A percentile compares a stretch with the other conserved stretches of the same genome.
phyloP scores from a whole-genome alignment of 2,329 filamentous ascomycete genomes.

The Paraphoma sp. region DNA sequence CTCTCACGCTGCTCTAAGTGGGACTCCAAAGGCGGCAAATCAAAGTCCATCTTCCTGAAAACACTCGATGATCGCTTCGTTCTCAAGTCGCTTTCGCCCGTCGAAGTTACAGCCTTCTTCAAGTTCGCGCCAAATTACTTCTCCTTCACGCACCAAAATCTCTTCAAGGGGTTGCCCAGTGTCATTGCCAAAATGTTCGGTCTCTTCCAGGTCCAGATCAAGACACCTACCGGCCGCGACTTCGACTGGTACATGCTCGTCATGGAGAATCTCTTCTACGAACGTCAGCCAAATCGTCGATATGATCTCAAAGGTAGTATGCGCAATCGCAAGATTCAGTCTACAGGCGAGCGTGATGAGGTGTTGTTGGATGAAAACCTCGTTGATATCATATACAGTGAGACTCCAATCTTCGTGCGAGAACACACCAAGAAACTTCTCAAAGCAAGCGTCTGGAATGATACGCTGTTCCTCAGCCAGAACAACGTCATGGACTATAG shows the following conservation, averaged over 20 bases:
- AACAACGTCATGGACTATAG: constrained; percentile 99
- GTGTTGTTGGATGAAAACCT: constrained; percentile 98
- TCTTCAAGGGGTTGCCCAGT: constrained; percentile 91
- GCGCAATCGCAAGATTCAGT: constrained; percentile 97
- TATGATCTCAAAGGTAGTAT: constrained; percentile 97
- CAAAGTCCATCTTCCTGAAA: constrained; percentile 95
- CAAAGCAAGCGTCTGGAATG: constrained; percentile 92
- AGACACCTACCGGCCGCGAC: constrained; percentile 92
- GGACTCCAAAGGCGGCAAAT: constrained; percentile 98
- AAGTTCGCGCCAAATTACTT: constrained; percentile 97
- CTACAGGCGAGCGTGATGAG: constrained; percentile 93
- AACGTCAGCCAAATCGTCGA: constrained; percentile 79
- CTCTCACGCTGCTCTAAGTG: constrained; percentile 95
- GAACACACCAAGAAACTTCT: constrained; percentile 96
- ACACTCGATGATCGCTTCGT: constrained; percentile 94
- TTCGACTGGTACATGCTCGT: constrained; percentile 93
- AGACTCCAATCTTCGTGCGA: constrained; percentile 91
- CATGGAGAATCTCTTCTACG: constrained; percentile 99
- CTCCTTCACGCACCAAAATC: constrained; percentile 91
- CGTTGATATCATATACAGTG: constrained; percentile 94
- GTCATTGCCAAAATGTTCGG: constrained; percentile 99
- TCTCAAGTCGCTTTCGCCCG: constrained; percentile 85
- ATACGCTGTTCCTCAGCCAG: constrained; percentile 90
- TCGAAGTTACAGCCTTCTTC: constrained; percentile 93
- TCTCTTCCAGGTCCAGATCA: constrained; percentile 97